These are phyloP conservation scores for Mrakia blollopis DNA, from an alignment of 768 basidiomycete species.

Conservation along the genomic window DNA sequence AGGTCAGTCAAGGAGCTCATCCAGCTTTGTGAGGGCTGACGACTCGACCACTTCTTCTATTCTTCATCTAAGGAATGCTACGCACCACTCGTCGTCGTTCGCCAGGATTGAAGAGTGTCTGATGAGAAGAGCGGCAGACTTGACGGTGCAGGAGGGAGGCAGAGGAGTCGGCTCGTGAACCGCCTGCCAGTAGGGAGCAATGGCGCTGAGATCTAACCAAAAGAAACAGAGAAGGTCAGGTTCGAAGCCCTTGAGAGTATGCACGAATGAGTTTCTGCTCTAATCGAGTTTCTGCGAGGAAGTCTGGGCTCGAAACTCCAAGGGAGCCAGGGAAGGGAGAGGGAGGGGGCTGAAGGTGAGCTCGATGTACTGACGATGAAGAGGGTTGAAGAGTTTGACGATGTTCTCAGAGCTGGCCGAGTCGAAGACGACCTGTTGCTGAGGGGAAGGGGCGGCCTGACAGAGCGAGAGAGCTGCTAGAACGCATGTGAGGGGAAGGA, in stretches of 20 bases:
- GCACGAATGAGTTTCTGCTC: too few species aligned
- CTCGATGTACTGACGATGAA: neutral
- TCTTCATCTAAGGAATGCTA: too few species aligned
- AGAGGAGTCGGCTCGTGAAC: conserved; percentile 39
- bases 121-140: conserved; percentile 43
- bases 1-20: neutral
- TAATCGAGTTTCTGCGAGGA: too few species aligned
- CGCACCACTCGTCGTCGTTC: conserved; percentile 46
- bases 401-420: neutral
- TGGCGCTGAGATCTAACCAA: conserved; percentile 41
- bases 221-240: neutral
- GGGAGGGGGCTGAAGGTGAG: neutral
- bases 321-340: neutral
- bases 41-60: too few species aligned
- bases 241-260: too few species aligned
- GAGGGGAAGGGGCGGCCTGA: neutral
- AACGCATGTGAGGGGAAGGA: neutral
- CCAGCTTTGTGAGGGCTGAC: too few species aligned
- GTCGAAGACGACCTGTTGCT: neutral
- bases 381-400: conserved; percentile 3
- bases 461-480: neutral
- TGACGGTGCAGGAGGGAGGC: conserved; percentile 41
- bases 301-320: too few species aligned
- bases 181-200: conserved; percentile 44
- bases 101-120: conserved; percentile 45